Base-by-base conservation (phyloP, 164 flowering plant genomes). In the Chimonanthus salicifolius region DNA sequence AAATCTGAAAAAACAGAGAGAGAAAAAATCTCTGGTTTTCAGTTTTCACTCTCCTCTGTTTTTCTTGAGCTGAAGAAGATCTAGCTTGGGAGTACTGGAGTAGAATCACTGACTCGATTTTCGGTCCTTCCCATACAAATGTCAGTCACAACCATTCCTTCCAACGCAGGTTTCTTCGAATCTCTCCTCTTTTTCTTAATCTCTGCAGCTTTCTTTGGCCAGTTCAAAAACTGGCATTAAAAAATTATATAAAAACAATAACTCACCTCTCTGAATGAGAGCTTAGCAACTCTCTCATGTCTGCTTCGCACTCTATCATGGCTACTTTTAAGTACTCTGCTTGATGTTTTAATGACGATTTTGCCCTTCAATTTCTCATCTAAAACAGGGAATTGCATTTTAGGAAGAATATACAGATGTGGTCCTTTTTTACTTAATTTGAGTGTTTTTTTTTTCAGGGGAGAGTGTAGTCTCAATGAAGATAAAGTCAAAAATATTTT, bases 111-210 rank as follows among this genome's bases (percentile, higher is more conserved):
- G 67, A 63, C 48, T 64, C 47, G 69, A 13, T 71, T 44, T 73
- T 65, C 50, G 44, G 50, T n/a, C 75, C 68, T 11, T 51, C 71
- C 70, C 74, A 67, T 76, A 68, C 70, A 73, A 73, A n/a, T 70
- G 76, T 63, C 71, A 69, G 76, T 69, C 49, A 44, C 44, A 74
- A 68, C 72, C 80, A 78, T 78, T 60, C 64, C 74, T 71, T 50
- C 45, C 67, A 72, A 63, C 71, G 69, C 75, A 62, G 68, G 70
- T 48, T 47, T 68, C 65, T 60, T 47, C 70, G 20, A 73, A 74
- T 54, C 62, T 62, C 65, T 5, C 71, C 4, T 20, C 49, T 33
- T 74, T 43, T 68, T 71, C 63, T 20, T 48, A 13, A 44, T 69
- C 73, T 64, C 46, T 44, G 11, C 66, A 68, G n/a, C 69, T 70